Evolutionary conservation across 2,329 filamentous ascomycete genomes (phyloP), one percentile per base, ranked within the genome.

Genomic region (Colletotrichum graminicola): DNA sequence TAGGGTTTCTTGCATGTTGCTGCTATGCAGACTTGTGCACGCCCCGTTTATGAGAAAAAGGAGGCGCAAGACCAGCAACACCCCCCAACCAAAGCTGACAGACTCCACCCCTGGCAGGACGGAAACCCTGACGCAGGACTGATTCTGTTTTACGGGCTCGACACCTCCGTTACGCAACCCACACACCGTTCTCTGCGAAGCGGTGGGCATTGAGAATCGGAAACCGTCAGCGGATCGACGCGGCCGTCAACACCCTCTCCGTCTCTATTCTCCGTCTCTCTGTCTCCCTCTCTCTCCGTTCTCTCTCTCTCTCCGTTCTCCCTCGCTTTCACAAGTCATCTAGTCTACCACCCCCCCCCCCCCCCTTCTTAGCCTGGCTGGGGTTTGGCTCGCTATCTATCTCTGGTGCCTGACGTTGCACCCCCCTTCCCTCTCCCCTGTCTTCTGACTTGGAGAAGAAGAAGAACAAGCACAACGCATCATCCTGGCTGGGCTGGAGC

Each of bases 361-460:
- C 29, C 29, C 29, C 26, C 26, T 47, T n/a, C 23, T 14, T 5
- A 43, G 41, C 26, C 49, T 26, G 39, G 41, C 47, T 67, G 57
- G 56, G 67, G 62, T 54, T 71, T 71, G 63, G 67, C 57, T 71
- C 3, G 45, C 62, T 29, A 45, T 56, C 62, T 29, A 45, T 56
- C 47, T 41, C 67, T 64, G 68, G 65, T 68, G 69, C 69, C 69
- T 72, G 69, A 67, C 65, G 59, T 72, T 55, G 52, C 59, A 45
- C 18, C 43, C 18, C 43, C 43, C 43, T 5, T 16, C 41, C 18
- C 18, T 43, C 16, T 12, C 52, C 52, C 36, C 45, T 69, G 67
- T 55, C 67, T 54, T 62, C 52, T 71, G 57, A 56, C 18, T 43
- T 43, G 11, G 41, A 11, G 41, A 11, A 43, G 57, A 56, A 36